Evolutionary conservation across 2,329 filamentous ascomycete genomes (phyloP).

Genomic region (Aspergillus candidus): DNA sequence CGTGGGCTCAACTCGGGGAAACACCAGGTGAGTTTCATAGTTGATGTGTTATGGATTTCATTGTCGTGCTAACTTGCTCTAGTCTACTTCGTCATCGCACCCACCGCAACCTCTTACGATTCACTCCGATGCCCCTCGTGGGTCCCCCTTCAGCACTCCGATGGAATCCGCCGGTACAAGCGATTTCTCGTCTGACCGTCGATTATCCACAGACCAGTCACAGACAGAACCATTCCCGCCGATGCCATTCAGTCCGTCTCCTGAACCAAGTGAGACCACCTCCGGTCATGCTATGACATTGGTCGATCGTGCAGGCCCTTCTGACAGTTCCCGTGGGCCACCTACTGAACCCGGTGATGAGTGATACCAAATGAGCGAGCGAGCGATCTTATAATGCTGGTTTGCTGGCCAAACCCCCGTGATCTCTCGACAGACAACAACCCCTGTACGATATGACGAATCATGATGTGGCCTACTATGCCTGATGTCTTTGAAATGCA

Average conservation of each 20-base stretch:
- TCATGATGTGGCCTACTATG: conserved; percentile 11
- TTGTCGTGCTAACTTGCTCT: conserved; percentile 4
- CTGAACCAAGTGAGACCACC: not conserved
- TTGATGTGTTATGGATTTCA: not conserved
- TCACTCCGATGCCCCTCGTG: conserved; percentile 4
- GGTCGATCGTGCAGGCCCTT: not conserved
- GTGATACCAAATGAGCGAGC: not conserved
- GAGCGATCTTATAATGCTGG: not conserved
- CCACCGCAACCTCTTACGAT: conserved; percentile 6
- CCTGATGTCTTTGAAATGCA: conserved; percentile 1
- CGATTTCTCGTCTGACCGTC: conserved; percentile 2
- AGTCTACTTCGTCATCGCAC: conserved; percentile 10
- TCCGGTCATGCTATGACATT: too few relatives aligned
- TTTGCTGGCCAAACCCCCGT: conserved; percentile 7
- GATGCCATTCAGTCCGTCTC: conserved; percentile 18
- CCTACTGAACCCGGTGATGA: not conserved
- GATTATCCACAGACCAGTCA: conserved; percentile 13
- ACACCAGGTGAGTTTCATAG: conserved; percentile 23
- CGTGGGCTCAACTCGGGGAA: conserved; percentile 42
- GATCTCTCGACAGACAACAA: not conserved
- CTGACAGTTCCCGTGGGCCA: not conserved
- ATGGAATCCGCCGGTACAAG: conserved; percentile 10
- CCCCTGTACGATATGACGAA: conserved; percentile 9
- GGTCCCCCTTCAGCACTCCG: conserved; percentile 5
- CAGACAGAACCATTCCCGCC: conserved; percentile 32